Conservation (phyloP, 164 flowering plant species). For the Chimonanthus salicifolius region DNA sequence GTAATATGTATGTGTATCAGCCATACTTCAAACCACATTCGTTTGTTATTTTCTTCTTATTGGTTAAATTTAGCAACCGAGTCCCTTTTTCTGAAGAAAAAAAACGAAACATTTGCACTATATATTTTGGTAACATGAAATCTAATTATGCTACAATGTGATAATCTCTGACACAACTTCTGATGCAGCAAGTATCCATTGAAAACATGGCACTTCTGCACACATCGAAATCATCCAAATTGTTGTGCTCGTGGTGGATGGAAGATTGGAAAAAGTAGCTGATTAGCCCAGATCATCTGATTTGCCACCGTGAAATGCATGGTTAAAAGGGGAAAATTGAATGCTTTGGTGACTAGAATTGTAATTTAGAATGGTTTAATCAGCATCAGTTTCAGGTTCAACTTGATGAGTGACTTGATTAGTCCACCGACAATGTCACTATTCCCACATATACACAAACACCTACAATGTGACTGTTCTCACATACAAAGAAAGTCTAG, state of each 20-base stretch:
- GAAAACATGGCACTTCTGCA: background rate
- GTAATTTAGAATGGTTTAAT: background rate
- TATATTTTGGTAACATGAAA: background rate
- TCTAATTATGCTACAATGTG: background rate
- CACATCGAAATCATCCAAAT: background rate
- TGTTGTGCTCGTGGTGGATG: background rate
- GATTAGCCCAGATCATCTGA: background rate
- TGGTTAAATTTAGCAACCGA: background rate
- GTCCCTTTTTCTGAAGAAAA: background rate
- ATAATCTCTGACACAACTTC: background rate
- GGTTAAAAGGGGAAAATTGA: background rate
- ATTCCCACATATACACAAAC: too few species aligned
- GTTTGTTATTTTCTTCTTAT: background rate
- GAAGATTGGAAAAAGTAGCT: background rate
- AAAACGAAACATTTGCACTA: background rate
- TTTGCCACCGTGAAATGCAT: background rate
- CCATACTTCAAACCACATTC: background rate
- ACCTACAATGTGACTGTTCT: too few species aligned
- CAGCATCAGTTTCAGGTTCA: background rate
- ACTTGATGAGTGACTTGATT: background rate
- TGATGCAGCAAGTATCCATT: background rate
- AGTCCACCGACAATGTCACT: background rate
- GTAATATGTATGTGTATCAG: background rate
- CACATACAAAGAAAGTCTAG: too few species aligned
- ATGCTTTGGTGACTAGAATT: background rate